These are phyloP conservation scores for Hanseniaspora meyeri DNA, from an alignment of 805 yeast species.

Conservation along the genomic window DNA sequence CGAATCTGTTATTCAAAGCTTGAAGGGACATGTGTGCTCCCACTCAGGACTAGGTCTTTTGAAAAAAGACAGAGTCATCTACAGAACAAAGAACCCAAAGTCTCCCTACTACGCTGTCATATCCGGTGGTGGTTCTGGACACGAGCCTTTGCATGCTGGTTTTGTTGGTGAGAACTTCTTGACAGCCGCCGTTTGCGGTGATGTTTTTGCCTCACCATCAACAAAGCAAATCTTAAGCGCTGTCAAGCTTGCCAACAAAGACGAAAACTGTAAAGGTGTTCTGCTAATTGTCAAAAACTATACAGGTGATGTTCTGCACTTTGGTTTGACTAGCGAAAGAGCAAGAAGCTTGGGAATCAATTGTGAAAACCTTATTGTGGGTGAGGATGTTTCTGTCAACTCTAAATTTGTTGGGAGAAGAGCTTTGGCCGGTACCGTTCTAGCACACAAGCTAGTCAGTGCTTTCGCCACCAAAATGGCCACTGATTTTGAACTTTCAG, in stretches of 20 bases:
- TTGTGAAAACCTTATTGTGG: conserved; percentile 63
- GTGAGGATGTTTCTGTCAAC: conserved; percentile 94
- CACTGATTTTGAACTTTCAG: conserved; percentile 35
- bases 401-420: conserved; percentile 80
- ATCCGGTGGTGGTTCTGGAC: conserved; percentile 94
- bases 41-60: conserved; percentile 30
- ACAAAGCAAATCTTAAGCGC: conserved; percentile 75
- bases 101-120: conserved; percentile 53
- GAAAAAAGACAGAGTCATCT: conserved; percentile 30
- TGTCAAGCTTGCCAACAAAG: conserved; percentile 30
- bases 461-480: conserved; percentile 43
- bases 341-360: conserved; percentile 66
- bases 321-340: conserved; percentile 82
- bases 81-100: conserved; percentile 23
- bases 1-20: conserved; percentile 29
- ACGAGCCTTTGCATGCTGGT: conserved; percentile 89
- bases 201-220: conserved; percentile 90
- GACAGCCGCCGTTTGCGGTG: conserved; percentile 82
- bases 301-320: conserved; percentile 88
- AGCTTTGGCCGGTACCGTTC: conserved; percentile 82
- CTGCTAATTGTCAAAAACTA: conserved; percentile 77
- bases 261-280: conserved; percentile 38
- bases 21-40: conserved; percentile 30
- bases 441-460: conserved; percentile 78
- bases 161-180: conserved; percentile 74